Evolutionary conservation across 2,329 filamentous ascomycete genomes (phyloP).

Genomic region (Gnomoniopsis smithogilvyi): DNA sequence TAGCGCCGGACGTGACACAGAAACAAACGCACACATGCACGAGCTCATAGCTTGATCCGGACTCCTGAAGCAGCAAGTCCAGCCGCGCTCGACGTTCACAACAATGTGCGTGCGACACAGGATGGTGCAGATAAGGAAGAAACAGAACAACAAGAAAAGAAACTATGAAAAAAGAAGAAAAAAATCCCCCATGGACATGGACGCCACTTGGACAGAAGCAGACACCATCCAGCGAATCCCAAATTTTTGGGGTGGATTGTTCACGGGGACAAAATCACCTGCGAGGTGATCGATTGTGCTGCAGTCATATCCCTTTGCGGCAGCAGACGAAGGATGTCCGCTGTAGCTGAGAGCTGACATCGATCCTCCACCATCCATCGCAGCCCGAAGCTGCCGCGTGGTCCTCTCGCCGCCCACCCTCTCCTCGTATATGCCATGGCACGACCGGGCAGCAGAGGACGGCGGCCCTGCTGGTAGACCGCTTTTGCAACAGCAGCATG

Average conservation of each 20-base stretch:
- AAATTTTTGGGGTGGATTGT: slow-evolving; percentile 8
- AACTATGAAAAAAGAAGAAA: no score
- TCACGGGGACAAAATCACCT: slow-evolving; percentile 27
- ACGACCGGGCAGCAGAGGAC: neutral
- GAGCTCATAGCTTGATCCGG: neutral
- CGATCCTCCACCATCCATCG: slow-evolving; percentile 10
- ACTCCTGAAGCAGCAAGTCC: slow-evolving; percentile 6
- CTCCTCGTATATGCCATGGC: slow-evolving; percentile 12
- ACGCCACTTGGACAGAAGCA: neutral
- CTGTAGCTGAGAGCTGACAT: slow-evolving; percentile 18
- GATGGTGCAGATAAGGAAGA: neutral
- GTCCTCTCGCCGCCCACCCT: slow-evolving; percentile 5
- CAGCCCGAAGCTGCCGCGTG: slow-evolving; percentile 1
- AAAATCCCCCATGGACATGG: no score
- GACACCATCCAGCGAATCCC: neutral
- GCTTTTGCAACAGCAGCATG: slow-evolving; percentile 2
- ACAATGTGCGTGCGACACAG: neutral
- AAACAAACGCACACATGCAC: neutral
- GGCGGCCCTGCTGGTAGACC: neutral
- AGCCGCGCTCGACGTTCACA: slow-evolving; percentile 4
- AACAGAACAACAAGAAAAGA: neutral
- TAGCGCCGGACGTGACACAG: slow-evolving; percentile 10
- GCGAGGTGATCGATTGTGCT: slow-evolving; percentile 32
- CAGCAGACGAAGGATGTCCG: slow-evolving; percentile 11
- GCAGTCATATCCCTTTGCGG: slow-evolving; percentile 27